phyloP scores from a whole-genome alignment of 371 early-diverging fungal species.

The Mortierella sp. region DNA sequence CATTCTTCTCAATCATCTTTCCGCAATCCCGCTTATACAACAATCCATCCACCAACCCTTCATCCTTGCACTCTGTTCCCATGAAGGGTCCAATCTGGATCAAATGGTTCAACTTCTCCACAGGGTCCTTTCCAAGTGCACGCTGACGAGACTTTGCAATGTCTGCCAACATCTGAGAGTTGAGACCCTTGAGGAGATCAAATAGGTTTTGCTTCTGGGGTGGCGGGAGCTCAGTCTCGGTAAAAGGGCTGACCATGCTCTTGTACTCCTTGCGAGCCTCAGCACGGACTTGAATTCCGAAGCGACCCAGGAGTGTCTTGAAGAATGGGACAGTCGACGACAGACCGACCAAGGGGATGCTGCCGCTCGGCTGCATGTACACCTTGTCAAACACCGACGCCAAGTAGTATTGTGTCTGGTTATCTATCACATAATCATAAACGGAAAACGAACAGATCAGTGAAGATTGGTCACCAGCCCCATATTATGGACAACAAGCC shows the following conservation, averaged over 20 bases:
- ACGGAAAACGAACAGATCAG: too few species aligned
- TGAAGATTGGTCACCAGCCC: too few species aligned
- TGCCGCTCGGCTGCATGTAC: conserved; percentile 67
- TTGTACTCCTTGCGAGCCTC: conserved; percentile 68
- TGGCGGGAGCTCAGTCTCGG: conserved; percentile 61
- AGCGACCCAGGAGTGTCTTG: conserved; percentile 61
- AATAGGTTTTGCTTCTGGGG: conserved; percentile 65
- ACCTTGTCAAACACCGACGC: conserved; percentile 72
- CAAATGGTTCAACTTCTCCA: conserved; percentile 54
- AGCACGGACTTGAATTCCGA: conserved; percentile 63
- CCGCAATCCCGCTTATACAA: conserved; percentile 57
- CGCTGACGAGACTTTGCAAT: conserved; percentile 60
- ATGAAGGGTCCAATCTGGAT: conserved; percentile 57
- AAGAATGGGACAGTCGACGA: conserved; percentile 61
- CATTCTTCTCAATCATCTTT: conserved; percentile 48
- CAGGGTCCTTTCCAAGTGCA: conserved; percentile 50
- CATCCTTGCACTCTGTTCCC: conserved; percentile 53
- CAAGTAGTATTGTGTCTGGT: conserved; percentile 68
- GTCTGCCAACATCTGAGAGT: conserved; percentile 59
- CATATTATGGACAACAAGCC: too few species aligned
- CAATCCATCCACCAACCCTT: conserved; percentile 53
- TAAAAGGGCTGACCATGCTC: conserved; percentile 61
- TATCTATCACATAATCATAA: conserved; percentile 56
- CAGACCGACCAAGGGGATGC: conserved; percentile 66
- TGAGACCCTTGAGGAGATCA: conserved; percentile 60